phyloP scores from a whole-genome alignment of 2,329 filamentous ascomycete genomes.

The Zymoseptoria pseudotritici region DNA sequence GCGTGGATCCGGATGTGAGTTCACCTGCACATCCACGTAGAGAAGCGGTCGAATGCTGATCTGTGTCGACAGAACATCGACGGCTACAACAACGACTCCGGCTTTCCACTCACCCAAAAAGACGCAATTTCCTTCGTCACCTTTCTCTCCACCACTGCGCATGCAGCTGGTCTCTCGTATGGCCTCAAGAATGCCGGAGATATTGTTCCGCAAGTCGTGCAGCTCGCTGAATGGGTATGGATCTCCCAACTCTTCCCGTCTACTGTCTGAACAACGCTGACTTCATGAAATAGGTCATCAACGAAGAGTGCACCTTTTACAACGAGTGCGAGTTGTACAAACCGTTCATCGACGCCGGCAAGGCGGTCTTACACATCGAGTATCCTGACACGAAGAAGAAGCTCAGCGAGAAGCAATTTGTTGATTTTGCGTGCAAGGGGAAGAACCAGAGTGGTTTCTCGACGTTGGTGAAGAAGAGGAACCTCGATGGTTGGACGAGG shows the following conservation, averaged over 20 bases:
- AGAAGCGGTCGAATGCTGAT: not conserved
- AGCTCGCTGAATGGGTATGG: constrained; percentile 47
- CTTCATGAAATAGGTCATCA: no score
- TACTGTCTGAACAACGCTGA: no score
- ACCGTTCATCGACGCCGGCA: constrained; percentile 51
- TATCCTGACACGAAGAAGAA: constrained; percentile 47
- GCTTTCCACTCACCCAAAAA: constrained; percentile 49
- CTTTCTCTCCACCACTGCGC: constrained; percentile 54
- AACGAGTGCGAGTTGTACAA: constrained; percentile 53
- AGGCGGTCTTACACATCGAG: constrained; percentile 68
- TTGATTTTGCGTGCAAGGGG: constrained; percentile 30
- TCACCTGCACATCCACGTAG: no score
- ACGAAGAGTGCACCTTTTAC: constrained; percentile 60
- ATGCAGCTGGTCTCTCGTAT: constrained; percentile 49
- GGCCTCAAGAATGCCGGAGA: constrained; percentile 62
- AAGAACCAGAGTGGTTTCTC: constrained; percentile 48
- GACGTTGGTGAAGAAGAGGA: constrained; percentile 59
- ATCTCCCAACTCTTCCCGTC: no score
- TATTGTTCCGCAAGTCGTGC: constrained; percentile 51
- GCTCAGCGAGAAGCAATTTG: constrained; percentile 1
- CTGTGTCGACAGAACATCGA: constrained; percentile 14
- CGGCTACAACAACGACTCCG: constrained; percentile 28
- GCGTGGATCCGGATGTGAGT: constrained; percentile 29
- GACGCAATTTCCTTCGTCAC: constrained; percentile 54
- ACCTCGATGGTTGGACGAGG: constrained; percentile 51